Conservation (phyloP, 345 rosid species). For the Boechera retrofracta region DNA sequence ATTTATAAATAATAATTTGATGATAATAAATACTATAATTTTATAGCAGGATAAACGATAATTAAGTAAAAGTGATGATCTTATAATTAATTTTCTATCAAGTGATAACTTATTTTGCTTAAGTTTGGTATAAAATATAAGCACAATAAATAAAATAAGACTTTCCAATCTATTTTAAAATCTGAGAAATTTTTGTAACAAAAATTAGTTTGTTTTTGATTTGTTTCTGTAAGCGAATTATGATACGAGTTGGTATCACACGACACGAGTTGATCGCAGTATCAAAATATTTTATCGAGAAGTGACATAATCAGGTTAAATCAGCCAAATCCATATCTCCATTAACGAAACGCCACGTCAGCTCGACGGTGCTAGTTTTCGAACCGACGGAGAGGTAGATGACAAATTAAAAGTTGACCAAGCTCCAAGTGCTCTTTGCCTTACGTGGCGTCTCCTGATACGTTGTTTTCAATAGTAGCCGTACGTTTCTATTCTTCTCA, state of each 20-base stretch:
- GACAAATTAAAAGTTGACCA: conserved; percentile 42
- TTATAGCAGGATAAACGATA: too few relatives aligned
- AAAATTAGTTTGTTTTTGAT: neutral
- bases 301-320: neutral
- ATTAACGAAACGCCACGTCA: conserved; percentile 39
- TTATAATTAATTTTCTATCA: neutral
- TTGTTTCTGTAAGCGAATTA: neutral
- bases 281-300: neutral
- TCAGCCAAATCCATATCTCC: conserved; percentile 24
- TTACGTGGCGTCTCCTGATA: conserved; percentile 22
- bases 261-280: conserved; percentile 4
- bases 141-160: neutral
- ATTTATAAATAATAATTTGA: too few relatives aligned
- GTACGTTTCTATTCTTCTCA: conserved; percentile 23
- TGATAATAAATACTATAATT: neutral
- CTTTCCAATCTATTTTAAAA: neutral
- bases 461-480: conserved; percentile 12
- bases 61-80: neutral
- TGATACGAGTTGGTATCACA: conserved; percentile 19
- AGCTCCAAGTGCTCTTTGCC: neutral
- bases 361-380: conserved; percentile 26
- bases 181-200: neutral
- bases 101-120: neutral
- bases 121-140: neutral
- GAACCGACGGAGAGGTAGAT: conserved; percentile 27